Percentiles rank a stretch among this genome's conserved stretches.
phyloP scores from a whole-genome alignment of 108 stramenopile genomes.

The Schizochytrium sp. region DNA sequence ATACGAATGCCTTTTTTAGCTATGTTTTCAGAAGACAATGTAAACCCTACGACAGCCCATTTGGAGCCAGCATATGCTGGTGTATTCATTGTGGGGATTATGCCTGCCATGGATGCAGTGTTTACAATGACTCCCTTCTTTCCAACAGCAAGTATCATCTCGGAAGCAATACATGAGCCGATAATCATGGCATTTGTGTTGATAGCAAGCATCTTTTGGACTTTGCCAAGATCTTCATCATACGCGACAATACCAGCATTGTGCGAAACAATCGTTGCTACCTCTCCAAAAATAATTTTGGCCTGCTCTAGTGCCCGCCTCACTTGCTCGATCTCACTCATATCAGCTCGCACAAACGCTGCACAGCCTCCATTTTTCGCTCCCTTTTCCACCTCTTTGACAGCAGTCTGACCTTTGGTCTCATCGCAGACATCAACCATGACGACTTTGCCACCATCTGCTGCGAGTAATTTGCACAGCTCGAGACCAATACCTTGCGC shows the following conservation, averaged over 20 bases:
- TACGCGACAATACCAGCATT: slow-evolving; percentile 44
- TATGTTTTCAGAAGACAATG: background rate
- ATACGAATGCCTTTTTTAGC: background rate
- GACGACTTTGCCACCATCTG: slow-evolving; percentile 45
- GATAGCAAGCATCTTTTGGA: slow-evolving; percentile 20
- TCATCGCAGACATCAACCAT: slow-evolving; percentile 45
- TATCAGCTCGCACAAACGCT: slow-evolving; percentile 35
- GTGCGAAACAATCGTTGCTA: slow-evolving; percentile 20
- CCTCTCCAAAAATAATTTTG: slow-evolving; percentile 24
- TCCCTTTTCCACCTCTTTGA: background rate
- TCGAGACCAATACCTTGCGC: slow-evolving; percentile 59
- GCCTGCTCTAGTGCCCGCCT: slow-evolving; percentile 12
- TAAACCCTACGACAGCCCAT: slow-evolving; percentile 50
- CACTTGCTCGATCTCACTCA: slow-evolving; percentile 24
- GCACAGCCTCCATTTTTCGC: background rate
- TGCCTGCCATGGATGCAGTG: slow-evolving; percentile 41
- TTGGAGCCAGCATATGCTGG: slow-evolving; percentile 52
- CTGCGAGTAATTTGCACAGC: slow-evolving; percentile 25
- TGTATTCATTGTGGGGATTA: background rate
- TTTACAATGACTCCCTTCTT: slow-evolving; percentile 24
- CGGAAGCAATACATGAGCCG: slow-evolving; percentile 21
- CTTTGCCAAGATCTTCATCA: slow-evolving; percentile 10
- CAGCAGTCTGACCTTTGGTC: background rate
- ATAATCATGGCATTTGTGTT: slow-evolving; percentile 22
- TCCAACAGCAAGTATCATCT: background rate